These are phyloP conservation scores for Vanrija sp. DNA, from an alignment of 1,284 basidiomycete genomes.

Conservation along the genomic window DNA sequence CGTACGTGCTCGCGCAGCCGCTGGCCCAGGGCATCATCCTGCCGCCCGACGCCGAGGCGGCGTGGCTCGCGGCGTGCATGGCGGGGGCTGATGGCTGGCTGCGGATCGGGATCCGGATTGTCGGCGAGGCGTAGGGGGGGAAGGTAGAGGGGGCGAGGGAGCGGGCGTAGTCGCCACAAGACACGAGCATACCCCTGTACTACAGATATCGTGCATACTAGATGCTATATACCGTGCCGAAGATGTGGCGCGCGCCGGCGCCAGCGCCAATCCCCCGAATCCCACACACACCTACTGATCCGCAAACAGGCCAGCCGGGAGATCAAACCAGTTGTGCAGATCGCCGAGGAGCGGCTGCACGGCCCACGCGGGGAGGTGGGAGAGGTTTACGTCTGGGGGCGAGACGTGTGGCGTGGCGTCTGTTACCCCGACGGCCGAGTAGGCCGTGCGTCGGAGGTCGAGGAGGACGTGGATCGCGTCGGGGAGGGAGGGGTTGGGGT, in stretches of 20 bases:
- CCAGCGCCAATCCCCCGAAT: no score
- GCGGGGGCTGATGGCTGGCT: slow-evolving; percentile 94
- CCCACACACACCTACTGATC: no score
- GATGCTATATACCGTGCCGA: no score
- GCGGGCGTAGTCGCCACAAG: no score
- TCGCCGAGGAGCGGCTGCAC: slow-evolving; percentile 43
- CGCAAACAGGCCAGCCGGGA: slow-evolving; percentile 35
- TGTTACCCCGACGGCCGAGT: slow-evolving; percentile 38
- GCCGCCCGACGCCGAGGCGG: slow-evolving; percentile 82
- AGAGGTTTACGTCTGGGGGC: slow-evolving; percentile 33
- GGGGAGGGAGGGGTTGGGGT: slow-evolving; percentile 33
- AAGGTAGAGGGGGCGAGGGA: background rate
- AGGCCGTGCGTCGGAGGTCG: slow-evolving; percentile 47
- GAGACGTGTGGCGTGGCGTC: slow-evolving; percentile 31
- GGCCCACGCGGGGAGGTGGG: slow-evolving; percentile 43
- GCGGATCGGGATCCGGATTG: slow-evolving; percentile 71
- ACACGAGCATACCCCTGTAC: no score
- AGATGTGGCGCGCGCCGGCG: no score
- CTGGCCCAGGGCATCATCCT: slow-evolving; percentile 82
- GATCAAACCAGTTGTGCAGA: slow-evolving; percentile 47
- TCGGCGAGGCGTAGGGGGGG: slow-evolving; percentile 13
- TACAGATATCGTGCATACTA: no score
- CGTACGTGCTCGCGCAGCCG: slow-evolving; percentile 52
- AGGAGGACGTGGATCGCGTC: slow-evolving; percentile 48
- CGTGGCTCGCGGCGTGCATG: slow-evolving; percentile 86